Base-by-base conservation (phyloP, 169 alveolate species). In the Babesia sp. region DNA sequence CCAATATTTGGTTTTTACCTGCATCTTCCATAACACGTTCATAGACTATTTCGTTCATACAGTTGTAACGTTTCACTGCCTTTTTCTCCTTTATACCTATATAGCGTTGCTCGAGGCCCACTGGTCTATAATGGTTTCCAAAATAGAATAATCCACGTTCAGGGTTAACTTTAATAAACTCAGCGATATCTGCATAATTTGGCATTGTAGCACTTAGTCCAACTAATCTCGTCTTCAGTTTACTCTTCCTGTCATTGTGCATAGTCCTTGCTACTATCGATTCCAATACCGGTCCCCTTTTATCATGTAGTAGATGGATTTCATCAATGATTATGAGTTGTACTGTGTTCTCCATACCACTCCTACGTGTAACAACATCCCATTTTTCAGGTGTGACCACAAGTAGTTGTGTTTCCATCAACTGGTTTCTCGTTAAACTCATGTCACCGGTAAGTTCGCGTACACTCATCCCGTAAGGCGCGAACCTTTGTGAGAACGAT, bases 181-280 rank as follows among this genome's bases (percentile, higher is more conserved):
- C 92, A 11, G 99, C 99, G 24, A 99, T 99, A 86, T 99, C 99
- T 51, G 91, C 91, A 89, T 95, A 98, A 89, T 99, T 99, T 29
- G 99, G 99, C 56, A 99, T 84, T 0, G 99, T 99, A 1, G 99
- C 99, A n/a, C 99, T 96, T 41, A 99, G 90, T 1, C 99, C 99
- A 16, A 98, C 98, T 33, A 96, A 46, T 24, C 87, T 44, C 24
- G 87, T 79, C 71, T 61, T 79, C 22, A 59, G 22, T 33, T 90
- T 75, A 5, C 57, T 63, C 42, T 41, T 48, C 41, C 69, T 42
- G 70, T 71, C 85, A 71, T 79, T 71, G 61, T 55, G 78, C 67
- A 97, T 90, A 36, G 99, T 95, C 63, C 99, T 94, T 2, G 99
- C 99, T 44, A 99, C 99, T 45, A 99, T 93, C 68, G 99, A 94